Base-by-base conservation (phyloP, 352 stramenopile species). In the Globisporangium recalcitrans region DNA sequence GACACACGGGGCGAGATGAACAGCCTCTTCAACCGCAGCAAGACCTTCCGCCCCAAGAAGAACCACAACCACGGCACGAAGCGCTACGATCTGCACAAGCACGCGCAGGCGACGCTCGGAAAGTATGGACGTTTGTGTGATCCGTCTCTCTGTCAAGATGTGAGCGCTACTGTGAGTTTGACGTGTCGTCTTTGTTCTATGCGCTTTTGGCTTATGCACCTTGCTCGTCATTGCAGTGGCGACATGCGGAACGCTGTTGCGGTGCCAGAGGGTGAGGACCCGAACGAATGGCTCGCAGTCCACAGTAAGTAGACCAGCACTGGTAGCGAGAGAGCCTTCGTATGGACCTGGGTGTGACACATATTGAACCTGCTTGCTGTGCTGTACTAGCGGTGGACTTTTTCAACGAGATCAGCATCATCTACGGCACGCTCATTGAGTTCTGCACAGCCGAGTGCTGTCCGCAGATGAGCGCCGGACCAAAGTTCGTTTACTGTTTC, bases 391-490 rank as follows among this genome's bases (percentile, higher is more conserved):
- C 89, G 24, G 89, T 98, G 24, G 93, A 98, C 68, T 97, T 97
- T 64, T 98, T 96, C 75, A 97, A 98, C 63, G 90, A 97, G 72
- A 87, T 98, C 59, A 96, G 82, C 52, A 88, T 98, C 42, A 76
- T 98, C 49, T 98, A 97, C 63, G 91, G 89, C 36, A 96, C 93
- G 29, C 82, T 97, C 40, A 74, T 88, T 36, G 85, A 95, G 71
- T 90, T 91, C 63, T 92, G 82, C 59, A 93, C 78, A 24, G 68
- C 68, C 3, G 57, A 82, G 26, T 80, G 71, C 19, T 96, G 83
- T 61, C 72, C 81, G 4, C 70, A 85, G 47, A 94, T 95, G 85
- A 85, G 82, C 49, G 82, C 80, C 14, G 81, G 85, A 10, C 74
- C 78, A 27, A 91, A 93, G 73, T 86, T 46, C 40, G 62, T 58